phyloP scores from a whole-genome alignment of 139 green algal genomes.

The Chlorella sp. region DNA sequence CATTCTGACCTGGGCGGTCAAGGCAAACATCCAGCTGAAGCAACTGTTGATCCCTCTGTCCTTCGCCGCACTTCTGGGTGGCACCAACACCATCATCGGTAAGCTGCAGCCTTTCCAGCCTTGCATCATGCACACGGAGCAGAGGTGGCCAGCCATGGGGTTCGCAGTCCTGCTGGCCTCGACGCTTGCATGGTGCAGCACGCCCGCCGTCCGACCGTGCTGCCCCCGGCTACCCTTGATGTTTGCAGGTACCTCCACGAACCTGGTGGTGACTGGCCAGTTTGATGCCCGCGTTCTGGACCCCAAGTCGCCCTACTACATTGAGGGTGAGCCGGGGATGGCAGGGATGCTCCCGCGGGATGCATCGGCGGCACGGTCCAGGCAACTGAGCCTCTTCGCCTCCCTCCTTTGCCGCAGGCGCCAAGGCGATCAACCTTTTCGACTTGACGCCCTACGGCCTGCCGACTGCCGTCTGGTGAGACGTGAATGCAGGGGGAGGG shows the following conservation, averaged over 20 bases:
- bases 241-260: no score
- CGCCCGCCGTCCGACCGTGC: not conserved
- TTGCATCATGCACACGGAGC: no score
- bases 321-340: not conserved
- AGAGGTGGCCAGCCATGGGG: no score
- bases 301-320: not conserved
- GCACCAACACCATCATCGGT: constrained; percentile 66
- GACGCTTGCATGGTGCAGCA: not conserved
- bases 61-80: constrained; percentile 62
- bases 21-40: constrained; percentile 4
- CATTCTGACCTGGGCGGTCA: constrained; percentile 39
- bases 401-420: not conserved
- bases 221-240: no score
- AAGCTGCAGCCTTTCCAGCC: not conserved
- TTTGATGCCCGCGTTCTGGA: constrained; percentile 37
- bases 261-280: constrained; percentile 60
- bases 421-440: constrained; percentile 40
- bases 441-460: constrained; percentile 41
- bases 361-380: no score
- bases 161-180: no score
- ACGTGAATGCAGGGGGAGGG: no score
- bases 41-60: constrained; percentile 70
- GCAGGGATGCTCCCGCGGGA: no score
- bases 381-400: not conserved
- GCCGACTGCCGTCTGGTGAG: constrained; percentile 28